phyloP scores from a whole-genome alignment of 2,329 filamentous ascomycete species.

The Pyrenophora graminea region DNA sequence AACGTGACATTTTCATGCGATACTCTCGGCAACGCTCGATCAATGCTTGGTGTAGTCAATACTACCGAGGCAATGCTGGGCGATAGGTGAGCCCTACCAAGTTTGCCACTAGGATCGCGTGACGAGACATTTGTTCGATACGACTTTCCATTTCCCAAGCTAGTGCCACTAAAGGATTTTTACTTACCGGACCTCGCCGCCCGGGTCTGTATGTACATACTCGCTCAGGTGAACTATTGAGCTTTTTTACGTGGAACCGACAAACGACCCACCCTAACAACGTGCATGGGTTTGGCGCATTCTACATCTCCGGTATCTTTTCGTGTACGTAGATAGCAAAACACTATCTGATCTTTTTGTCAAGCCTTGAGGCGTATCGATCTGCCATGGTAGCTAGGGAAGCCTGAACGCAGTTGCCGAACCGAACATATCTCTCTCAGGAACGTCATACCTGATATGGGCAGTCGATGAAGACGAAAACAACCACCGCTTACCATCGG shows the following conservation, averaged over 20 bases:
- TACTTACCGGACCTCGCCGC: too few relatives aligned
- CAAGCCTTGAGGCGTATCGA: background rate
- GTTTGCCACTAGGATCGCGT: background rate
- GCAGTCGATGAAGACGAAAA: background rate
- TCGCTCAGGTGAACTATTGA: too few relatives aligned
- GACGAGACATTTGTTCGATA: background rate
- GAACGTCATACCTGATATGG: slow-evolving; percentile 4
- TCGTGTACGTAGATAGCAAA: background rate
- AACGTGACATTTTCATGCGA: too few relatives aligned
- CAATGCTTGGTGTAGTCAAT: background rate
- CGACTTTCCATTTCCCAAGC: background rate
- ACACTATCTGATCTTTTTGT: background rate
- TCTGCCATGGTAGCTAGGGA: background rate
- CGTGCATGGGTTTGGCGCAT: background rate
- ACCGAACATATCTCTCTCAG: background rate
- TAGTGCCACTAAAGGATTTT: too few relatives aligned
- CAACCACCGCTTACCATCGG: slow-evolving; percentile 11
- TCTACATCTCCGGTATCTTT: background rate
- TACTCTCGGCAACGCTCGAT: too few relatives aligned
- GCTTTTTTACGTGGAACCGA: background rate
- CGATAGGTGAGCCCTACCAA: background rate
- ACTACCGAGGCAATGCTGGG: background rate
- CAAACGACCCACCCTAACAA: background rate
- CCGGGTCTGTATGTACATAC: too few relatives aligned
- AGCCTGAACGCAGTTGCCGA: background rate